Conservation (phyloP, 257 asterid species). For the Fraxinus quadrangulata region DNA sequence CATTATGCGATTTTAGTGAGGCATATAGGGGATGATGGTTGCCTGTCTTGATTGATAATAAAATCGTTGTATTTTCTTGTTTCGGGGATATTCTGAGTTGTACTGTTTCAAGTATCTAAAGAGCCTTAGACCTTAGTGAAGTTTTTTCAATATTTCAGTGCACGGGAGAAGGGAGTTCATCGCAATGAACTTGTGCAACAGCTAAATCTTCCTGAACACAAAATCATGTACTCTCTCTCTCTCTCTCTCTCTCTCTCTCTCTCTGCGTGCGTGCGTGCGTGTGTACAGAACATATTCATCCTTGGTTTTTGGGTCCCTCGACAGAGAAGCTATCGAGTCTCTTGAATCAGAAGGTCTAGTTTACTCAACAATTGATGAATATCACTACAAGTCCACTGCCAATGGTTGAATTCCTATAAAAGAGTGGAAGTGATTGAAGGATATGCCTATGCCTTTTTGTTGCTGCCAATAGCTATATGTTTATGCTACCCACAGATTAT, state of each 20-base stretch:
- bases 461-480: conserved; percentile 13
- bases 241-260: background rate
- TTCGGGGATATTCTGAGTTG: background rate
- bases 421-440: conserved; percentile 9
- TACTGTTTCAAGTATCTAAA: background rate
- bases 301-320: conserved; percentile 23
- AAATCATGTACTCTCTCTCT: conserved; percentile 49
- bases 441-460: background rate
- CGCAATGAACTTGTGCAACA: conserved; percentile 54
- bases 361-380: conserved; percentile 72
- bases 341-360: conserved; percentile 70
- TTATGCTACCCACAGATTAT: background rate
- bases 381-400: conserved; percentile 68
- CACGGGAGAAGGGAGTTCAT: conserved; percentile 61
- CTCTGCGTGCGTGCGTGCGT: background rate
- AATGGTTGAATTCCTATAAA: conserved; percentile 48
- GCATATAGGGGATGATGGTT: background rate
- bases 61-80: background rate
- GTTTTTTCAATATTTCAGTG: conserved; percentile 45
- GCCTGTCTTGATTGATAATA: background rate
- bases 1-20: background rate
- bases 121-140: conserved; percentile 9
- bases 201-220: conserved; percentile 52
- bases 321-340: conserved; percentile 65
- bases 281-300: conserved; percentile 11